Base-by-base conservation (phyloP, 2,329 filamentous ascomycete species). In the Colletotrichum cereale region DNA sequence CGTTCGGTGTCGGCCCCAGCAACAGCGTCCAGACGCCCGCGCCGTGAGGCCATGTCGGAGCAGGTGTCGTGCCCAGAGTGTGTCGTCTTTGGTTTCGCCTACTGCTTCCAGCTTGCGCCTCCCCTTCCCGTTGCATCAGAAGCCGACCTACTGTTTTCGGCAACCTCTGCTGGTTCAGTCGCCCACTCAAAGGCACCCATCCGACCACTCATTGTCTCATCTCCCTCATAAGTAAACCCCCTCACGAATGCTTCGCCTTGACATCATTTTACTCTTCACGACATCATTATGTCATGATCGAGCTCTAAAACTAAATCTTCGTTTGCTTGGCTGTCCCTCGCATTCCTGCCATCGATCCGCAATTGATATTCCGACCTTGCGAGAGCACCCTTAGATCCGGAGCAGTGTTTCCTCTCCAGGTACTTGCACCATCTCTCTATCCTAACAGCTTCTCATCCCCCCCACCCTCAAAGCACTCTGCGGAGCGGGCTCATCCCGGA, bases 121-220 rank as follows among this genome's bases (percentile, higher is more conserved):
- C 29, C n/a, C 34, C 26, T 26, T n/a, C 11, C 26, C 52, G 42
- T 57, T 56, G 57, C 56, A 56, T 71, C 67, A 67, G 67, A 52
- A 66, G 63, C 67, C 31, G 21, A 62, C 42, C 58, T 42, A 42
- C 62, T 65, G 52, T 38, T 58, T 57, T 38, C 56, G 67, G 55
- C 44, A 16, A 31, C 40, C 50, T 38, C 42, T 55, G 40, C 44
- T 42, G 18, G 40, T 5, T n/a, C 10, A 21, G 26, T 40, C 38
- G 29, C 38, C 57, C 36, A 48, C 24, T 38, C n/a, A 14, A 12
- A 6, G 31, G 31, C 21, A n/a, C n/a, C n/a, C n/a, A 38, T 12
- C 38, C 38, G 12, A 14, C 38, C 36, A 11, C 36, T 38, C 7
- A 21, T 21, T 10, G 8, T 18, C 29, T 36, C 8, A n/a, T 16